Base-by-base conservation (phyloP, 2,329 filamentous ascomycete species). In the Verticillium dahliae region DNA sequence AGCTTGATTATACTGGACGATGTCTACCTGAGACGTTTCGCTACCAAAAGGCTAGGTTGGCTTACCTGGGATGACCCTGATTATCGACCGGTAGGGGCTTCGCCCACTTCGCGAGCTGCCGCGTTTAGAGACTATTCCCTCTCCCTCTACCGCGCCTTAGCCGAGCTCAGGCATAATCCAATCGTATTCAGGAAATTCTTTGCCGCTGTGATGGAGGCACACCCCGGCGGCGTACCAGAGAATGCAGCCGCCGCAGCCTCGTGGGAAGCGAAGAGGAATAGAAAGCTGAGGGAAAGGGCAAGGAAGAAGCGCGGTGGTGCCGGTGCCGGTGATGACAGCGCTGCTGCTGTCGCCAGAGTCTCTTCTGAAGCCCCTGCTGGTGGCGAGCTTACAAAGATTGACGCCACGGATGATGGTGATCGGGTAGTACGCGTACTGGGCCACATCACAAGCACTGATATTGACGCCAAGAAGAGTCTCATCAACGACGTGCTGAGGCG, bases 401-500 rank as follows among this genome's bases (percentile, higher is more conserved):
- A 22, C 4, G 39, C 39, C 15, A 45, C 15, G 18, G 18, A 13
- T 1, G 4, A 11, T 10, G 18, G 9, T 15, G 9, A 9, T 7
- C 18, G 45, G n/a, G n/a, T 6, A n/a, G n/a, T 50, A 13, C 54
- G 61, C n/a, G n/a, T 11, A 9, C 31, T 61, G 2, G 31, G 56
- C 7, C 63, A 64, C 5, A 18, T 62, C 38, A 22, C 3, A 3
- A 54, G n/a, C 4, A 55, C 52, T 18, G 57, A 62, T 38, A 63
- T 61, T n/a, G 60, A 60, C 27, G 63, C 56, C 11, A 63, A 65
- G 18, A 61, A 59, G 41, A 31, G 33, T 7, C 6, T 63, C 14
- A 39, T 58, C 31, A 62, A 61, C 13, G 63, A 63, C 13, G 60
- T 61, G 2, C 56, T 63, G 31, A 41, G 62, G 39, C 60, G 60